Evolutionary conservation across 2,329 filamentous ascomycete species (phyloP), one percentile per base, ranked within the genome.

Genomic region (Davidsoniella virescens): DNA sequence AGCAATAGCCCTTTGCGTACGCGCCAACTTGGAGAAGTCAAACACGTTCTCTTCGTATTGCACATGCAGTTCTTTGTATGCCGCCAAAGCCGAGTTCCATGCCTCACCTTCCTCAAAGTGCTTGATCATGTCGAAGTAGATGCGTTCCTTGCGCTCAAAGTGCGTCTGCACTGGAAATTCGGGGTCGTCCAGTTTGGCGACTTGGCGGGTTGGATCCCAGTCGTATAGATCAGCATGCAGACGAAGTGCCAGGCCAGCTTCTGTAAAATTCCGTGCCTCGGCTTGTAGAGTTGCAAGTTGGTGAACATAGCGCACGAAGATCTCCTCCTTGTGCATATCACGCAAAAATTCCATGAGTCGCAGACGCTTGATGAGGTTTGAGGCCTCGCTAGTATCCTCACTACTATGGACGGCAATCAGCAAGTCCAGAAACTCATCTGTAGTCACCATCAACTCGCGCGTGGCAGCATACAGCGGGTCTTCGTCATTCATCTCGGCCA

Each of bases 251-350:
- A 96, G 72, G 10, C 87, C 92, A 12, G 90, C 90, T 65, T 95
- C 88, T 0, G 87, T 84, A 55, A 81, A 78, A 58, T 94, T 92
- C 52, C 82, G 73, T 3, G 83, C 75, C 39, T 81, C 76, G 7
- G 76, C 73, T 62, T 96, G 90, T 10, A 92, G 70, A 38, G 78
- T 70, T 2, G 87, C 85, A 17, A 96, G 73, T 63, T 95, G 87
- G 61, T 96, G 90, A 12, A 96, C 88, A 59, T 96, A 95, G 56
- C 87, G 82, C 56, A 94, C 84, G 63, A 94, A 96, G 52, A 95
- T 94, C 59, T 95, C 88, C 62, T 94, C 87, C 60, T 94, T 94
- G 57, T 93, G 85, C 82, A 95, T 94, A 61, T 95, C 87, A 56
- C 87, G 84, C 57, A 96, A 73, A 65, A 95, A 96, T 58, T 95